Evolutionary conservation across 2,329 filamentous ascomycete species (phyloP).

Genomic region (Fusarium tricinctum): DNA sequence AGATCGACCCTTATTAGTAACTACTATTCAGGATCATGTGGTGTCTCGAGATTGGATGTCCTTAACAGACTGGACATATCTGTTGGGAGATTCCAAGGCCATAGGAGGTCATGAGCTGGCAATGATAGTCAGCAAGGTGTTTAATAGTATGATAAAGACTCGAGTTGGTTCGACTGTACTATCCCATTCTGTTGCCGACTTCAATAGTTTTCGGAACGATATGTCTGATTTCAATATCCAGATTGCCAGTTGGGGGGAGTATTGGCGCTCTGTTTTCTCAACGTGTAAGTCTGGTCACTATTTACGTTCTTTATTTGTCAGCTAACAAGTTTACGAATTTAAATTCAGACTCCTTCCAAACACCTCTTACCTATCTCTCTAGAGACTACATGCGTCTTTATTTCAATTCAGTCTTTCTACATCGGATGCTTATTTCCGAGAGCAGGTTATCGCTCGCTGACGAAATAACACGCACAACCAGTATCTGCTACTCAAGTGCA

Average conservation of each 20-base stretch:
- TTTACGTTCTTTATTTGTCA: not conserved
- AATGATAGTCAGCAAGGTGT: accelerated
- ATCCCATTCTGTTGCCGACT: accelerated
- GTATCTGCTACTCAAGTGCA: constrained; percentile 3
- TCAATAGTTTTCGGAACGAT: accelerated
- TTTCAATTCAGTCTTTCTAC: not conserved
- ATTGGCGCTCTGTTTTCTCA: not conserved
- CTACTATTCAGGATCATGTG: accelerated
- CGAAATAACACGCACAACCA: not conserved
- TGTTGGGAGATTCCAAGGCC: not conserved
- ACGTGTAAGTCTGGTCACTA: not conserved
- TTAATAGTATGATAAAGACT: not conserved
- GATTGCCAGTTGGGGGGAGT: not conserved
- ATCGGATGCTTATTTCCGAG: not conserved
- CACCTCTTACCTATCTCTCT: not conserved
- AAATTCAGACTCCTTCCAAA: not conserved
- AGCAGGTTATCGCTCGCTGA: not conserved
- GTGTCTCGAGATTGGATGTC: not conserved
- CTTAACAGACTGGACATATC: not conserved
- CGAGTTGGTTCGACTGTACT: accelerated
- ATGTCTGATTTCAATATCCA: not conserved
- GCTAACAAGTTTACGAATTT: not conserved
- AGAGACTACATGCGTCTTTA: constrained; percentile 6
- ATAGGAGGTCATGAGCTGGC: not conserved
- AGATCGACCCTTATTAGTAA: not conserved